Percentiles rank a stretch among this genome's conserved stretches.
phyloP scores from a whole-genome alignment of 257 asterid genomes.

The Nicotiana tomentosiformis region DNA sequence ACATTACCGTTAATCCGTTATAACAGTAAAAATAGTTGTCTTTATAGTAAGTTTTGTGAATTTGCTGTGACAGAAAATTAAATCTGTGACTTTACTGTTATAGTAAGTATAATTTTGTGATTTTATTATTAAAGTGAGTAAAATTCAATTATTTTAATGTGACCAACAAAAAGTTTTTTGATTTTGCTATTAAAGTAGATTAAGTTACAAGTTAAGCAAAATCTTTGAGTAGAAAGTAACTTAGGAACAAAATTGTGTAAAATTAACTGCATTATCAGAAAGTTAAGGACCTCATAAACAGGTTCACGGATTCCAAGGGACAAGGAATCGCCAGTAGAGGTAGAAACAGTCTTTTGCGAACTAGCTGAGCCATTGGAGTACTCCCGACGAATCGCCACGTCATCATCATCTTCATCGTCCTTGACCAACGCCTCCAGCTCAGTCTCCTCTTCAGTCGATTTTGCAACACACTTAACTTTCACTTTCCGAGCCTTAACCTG shows the following conservation, averaged over 20 bases:
- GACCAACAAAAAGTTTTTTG: too few species aligned
- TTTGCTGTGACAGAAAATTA: too few species aligned
- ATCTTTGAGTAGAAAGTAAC: background rate
- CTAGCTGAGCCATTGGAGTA: conserved; percentile 34
- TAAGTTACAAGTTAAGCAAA: background rate
- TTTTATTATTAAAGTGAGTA: too few species aligned
- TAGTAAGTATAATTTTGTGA: too few species aligned
- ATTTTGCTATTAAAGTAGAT: too few species aligned
- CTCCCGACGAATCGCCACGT: conserved; percentile 25
- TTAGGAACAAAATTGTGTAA: background rate
- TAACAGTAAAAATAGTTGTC: background rate
- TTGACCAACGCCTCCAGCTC: conserved; percentile 32
- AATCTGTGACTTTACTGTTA: too few species aligned
- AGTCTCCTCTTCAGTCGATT: conserved; percentile 27
- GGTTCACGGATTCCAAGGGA: conserved; percentile 91
- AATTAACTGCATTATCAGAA: background rate
- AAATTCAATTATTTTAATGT: too few species aligned
- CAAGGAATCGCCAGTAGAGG: conserved; percentile 50
- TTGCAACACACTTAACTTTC: conserved; percentile 39
- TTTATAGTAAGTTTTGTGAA: background rate
- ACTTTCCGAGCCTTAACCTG: conserved; percentile 28
- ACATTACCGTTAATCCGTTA: too few species aligned
- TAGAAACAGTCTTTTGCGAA: conserved; percentile 33
- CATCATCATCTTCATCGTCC: conserved; percentile 25
- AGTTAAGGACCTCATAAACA: conserved; percentile 66